Base-by-base conservation (phyloP, 768 basidiomycete genomes). In the Leccinellum rugosiceps region DNA sequence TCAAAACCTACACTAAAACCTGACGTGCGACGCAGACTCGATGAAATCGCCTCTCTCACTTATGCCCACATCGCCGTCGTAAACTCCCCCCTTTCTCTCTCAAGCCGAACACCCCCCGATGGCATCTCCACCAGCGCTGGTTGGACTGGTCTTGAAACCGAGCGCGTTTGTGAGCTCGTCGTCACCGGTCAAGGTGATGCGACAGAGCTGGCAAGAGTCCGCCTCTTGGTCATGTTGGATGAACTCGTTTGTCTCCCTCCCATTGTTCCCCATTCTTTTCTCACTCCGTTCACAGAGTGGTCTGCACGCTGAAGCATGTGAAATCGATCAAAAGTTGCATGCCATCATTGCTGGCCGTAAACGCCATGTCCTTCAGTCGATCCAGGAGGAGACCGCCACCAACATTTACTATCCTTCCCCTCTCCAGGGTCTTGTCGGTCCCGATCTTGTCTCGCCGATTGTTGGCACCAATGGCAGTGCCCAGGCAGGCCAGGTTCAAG, bases 341-440 rank as follows among this genome's bases (percentile, higher is more conserved):
- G 83, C 87, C 41, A 93, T 97, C 70, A 81, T 97, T 59, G 91
- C 93, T 19, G 92, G 92, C 38, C 85, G 92, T 57, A 96, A 96
- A 73, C 88, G 95, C 48, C 79, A 80, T 58, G 81, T 88, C 31
- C 77, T 99, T 34, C 96, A 98, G 72, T 80, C 88, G 8, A 96
- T 99, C 50, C 93, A 96, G 69, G 94, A 98, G 74, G 94, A 98
- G 72, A 98, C 96, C 0, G 95, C 88, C 0, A 98, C 96, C 53
- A 98, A 98, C 67, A 92, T 98, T 59, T 98, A 98, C 73, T 84
- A 90, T 61, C 95, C 96, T 26, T 92, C 92, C 1, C 89, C 93
- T 35, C 75, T 98, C 43, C 92, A 93, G 65, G 93, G 90, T 41
- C 83, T 95, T 23, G 78, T 92, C 43, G 90, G 92, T 23, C 82